These are phyloP conservation scores for Alternaria sp. DNA, from an alignment of 2,329 filamentous ascomycete genomes.

Conservation along the genomic window DNA sequence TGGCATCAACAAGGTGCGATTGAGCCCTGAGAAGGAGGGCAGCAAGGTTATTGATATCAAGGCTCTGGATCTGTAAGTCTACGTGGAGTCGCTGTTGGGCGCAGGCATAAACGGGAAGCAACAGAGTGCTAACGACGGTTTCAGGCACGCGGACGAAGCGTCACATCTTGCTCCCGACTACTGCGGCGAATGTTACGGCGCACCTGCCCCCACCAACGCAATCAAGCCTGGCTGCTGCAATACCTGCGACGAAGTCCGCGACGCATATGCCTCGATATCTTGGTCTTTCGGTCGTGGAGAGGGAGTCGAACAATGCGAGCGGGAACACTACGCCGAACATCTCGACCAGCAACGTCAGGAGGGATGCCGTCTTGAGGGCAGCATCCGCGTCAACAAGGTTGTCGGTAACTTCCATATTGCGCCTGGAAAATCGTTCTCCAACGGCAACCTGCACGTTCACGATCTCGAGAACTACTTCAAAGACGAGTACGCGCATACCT, in stretches of 20 bases:
- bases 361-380: conserved; percentile 92
- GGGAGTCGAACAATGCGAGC: conserved; percentile 90
- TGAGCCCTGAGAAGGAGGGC: conserved; percentile 74
- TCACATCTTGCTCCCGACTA: conserved; percentile 89
- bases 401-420: conserved; percentile 99
- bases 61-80: conserved; percentile 48
- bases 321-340: conserved; percentile 90
- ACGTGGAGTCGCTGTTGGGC: neutral
- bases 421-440: conserved; percentile 93
- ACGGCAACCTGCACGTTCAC: conserved; percentile 96
- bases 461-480: conserved; percentile 96
- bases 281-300: conserved; percentile 96
- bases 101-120: neutral
- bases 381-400: conserved; percentile 95
- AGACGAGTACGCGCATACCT: conserved; percentile 74
- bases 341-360: conserved; percentile 87
- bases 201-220: conserved; percentile 72
- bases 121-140: conserved; percentile 8
- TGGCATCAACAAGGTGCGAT: conserved; percentile 87
- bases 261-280: conserved; percentile 85
- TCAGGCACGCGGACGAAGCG: conserved; percentile 69
- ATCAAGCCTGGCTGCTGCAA: conserved; percentile 91
- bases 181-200: conserved; percentile 93
- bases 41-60: conserved; percentile 59
- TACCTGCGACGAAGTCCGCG: conserved; percentile 94